Percentiles rank a stretch among this genome's conserved stretches.
Evolutionary conservation across 2,329 filamentous ascomycete genomes (phyloP).

Genomic region (Cladosporium oxysporum): DNA sequence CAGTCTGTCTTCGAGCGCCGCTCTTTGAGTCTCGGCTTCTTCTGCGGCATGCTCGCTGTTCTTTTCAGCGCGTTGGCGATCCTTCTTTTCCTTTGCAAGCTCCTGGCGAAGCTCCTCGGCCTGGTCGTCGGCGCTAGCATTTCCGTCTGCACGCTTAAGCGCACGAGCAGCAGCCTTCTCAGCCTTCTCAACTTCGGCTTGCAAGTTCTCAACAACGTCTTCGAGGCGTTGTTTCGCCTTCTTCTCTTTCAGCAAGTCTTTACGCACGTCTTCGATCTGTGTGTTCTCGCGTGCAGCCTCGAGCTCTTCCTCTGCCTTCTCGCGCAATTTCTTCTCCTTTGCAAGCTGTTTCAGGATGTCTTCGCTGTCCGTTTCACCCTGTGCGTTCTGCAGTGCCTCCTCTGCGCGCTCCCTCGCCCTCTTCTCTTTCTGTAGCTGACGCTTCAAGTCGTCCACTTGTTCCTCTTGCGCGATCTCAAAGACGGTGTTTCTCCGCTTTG

Average conservation of each 20-base stretch:
- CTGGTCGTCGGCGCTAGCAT: conserved; percentile 43
- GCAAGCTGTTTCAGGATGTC: conserved; percentile 37
- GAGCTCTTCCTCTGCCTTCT: conserved; percentile 38
- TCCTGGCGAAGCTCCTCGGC: conserved; percentile 53
- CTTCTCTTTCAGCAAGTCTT: conserved; percentile 36
- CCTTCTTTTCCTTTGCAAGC: conserved; percentile 53
- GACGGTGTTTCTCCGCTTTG: conserved; percentile 53
- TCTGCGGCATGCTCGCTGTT: conserved; percentile 57
- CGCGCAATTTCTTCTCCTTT: conserved; percentile 35
- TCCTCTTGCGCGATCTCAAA: conserved; percentile 47
- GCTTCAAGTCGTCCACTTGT: conserved; percentile 48
- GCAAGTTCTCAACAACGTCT: conserved; percentile 38
- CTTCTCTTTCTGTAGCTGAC: conserved; percentile 49
- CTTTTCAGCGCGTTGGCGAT: conserved; percentile 55
- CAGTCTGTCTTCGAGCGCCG: conserved; percentile 69
- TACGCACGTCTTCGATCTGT: conserved; percentile 37
- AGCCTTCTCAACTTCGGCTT: conserved; percentile 37
- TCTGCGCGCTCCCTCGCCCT: conserved; percentile 47
- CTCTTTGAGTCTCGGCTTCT: conserved; percentile 63
- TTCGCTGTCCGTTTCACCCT: conserved; percentile 36
- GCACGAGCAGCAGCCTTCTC: conserved; percentile 40
- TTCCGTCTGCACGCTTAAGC: conserved; percentile 45
- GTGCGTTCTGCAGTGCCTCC: conserved; percentile 36
- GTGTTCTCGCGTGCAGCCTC: conserved; percentile 41
- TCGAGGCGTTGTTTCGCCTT: conserved; percentile 37